Conservation (phyloP, 805 yeast genomes). For the Lipomyces sp. region DNA sequence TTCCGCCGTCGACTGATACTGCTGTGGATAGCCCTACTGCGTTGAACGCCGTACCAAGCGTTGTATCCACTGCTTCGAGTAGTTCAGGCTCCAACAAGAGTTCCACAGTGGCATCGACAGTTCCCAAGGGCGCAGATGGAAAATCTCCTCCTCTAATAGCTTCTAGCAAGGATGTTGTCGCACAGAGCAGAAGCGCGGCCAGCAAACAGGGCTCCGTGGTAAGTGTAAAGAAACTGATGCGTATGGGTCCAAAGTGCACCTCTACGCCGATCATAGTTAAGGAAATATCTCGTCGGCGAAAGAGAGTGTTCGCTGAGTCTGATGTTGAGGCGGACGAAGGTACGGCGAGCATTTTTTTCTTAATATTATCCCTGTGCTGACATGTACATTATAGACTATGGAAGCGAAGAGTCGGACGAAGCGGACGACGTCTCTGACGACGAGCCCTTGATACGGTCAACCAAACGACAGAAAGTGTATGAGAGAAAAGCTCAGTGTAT, state of each 20-base stretch:
- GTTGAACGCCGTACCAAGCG: too few species aligned
- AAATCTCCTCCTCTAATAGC: too few species aligned
- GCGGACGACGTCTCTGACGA: neutral
- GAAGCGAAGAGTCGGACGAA: neutral
- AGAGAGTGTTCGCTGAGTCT: neutral
- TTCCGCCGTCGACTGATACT: too few species aligned
- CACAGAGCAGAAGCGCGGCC: too few species aligned
- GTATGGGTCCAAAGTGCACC: constrained; percentile 2
- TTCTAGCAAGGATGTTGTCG: too few species aligned
- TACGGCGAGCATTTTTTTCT: neutral
- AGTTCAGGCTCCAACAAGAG: too few species aligned
- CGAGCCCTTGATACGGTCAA: neutral
- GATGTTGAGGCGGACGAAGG: neutral
- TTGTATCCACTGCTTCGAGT: too few species aligned
- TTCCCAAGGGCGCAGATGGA: too few species aligned
- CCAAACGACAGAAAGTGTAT: neutral
- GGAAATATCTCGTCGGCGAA: neutral
- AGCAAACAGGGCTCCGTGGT: too few species aligned
- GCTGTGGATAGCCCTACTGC: too few species aligned
- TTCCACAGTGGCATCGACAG: too few species aligned
- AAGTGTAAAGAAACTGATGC: neutral
- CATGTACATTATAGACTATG: neutral
- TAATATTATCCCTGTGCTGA: too few species aligned
- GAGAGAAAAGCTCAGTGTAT: neutral
- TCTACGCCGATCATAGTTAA: neutral